Evolutionary conservation across 495 filamentous ascomycete species (phyloP).

Genomic region (Amniculicola lignicola): DNA sequence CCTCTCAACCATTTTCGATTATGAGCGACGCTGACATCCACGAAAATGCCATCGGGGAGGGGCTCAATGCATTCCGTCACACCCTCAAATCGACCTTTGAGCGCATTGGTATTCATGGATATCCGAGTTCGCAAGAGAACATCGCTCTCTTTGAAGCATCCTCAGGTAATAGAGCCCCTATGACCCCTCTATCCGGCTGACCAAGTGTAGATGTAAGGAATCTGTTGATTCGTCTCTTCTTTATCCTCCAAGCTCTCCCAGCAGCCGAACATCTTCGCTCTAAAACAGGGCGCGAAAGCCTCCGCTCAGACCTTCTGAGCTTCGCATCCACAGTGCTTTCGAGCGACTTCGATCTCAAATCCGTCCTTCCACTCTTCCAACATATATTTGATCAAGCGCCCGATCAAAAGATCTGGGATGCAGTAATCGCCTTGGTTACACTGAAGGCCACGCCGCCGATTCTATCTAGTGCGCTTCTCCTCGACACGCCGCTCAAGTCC

Average conservation of each 20-base stretch:
- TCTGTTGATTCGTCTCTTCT: not conserved
- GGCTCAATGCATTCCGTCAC: not conserved
- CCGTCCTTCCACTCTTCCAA: not conserved
- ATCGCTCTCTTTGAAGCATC: slow-evolving; percentile 3
- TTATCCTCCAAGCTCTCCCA: not conserved
- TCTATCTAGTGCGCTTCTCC: slow-evolving; percentile 30
- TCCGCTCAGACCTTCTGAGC: too few species aligned
- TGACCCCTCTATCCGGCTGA: not conserved
- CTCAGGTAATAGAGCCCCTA: not conserved
- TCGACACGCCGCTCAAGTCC: slow-evolving; percentile 37
- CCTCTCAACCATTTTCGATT: too few species aligned
- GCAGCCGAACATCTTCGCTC: too few species aligned
- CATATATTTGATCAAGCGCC: not conserved
- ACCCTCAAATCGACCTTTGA: not conserved
- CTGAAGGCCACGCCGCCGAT: slow-evolving; percentile 26
- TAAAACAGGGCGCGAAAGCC: too few species aligned
- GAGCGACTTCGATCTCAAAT: not conserved
- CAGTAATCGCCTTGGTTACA: slow-evolving; percentile 1
- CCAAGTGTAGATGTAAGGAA: slow-evolving; percentile 2
- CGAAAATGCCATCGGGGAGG: not conserved
- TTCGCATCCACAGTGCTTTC: too few species aligned
- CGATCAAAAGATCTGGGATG: slow-evolving; percentile 7
- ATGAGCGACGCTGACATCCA: not conserved
- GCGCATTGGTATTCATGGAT: not conserved
- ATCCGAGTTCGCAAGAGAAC: not conserved